Conservation (phyloP, 1,139 yeast species). For the Scheffersomyces cryptocercus region DNA sequence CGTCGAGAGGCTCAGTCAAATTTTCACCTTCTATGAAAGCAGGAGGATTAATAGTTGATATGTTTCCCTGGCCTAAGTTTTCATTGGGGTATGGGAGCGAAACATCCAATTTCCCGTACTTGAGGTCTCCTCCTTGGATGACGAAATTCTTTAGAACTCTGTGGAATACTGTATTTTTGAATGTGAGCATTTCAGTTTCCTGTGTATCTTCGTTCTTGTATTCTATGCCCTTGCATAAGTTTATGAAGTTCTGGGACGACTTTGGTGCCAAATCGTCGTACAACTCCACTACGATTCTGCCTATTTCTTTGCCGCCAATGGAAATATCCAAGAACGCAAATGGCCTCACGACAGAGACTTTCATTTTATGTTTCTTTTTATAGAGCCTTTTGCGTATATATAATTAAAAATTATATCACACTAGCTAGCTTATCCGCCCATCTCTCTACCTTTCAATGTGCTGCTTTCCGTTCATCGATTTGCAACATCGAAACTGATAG, state of each 20-base stretch:
- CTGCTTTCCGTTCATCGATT: too few relatives aligned
- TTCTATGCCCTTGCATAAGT: constrained; percentile 40
- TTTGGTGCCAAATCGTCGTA: constrained; percentile 57
- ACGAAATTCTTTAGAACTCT: constrained; percentile 75
- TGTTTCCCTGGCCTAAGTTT: constrained; percentile 54
- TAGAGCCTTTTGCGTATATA: too few relatives aligned
- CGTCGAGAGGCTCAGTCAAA: constrained; percentile 41
- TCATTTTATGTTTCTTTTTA: constrained; percentile 20
- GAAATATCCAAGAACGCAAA: constrained; percentile 59
- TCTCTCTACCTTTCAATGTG: too few relatives aligned
- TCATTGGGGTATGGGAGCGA: constrained; percentile 30
- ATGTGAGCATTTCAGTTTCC: constrained; percentile 20
- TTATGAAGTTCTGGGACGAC: constrained; percentile 54
- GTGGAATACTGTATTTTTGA: constrained; percentile 56
- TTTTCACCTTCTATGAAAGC: constrained; percentile 65
- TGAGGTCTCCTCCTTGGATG: constrained; percentile 75
- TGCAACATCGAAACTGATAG: too few relatives aligned
- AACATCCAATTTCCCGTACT: constrained; percentile 29
- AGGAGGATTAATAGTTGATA: constrained; percentile 39
- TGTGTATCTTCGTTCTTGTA: constrained; percentile 4
- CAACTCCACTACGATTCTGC: constrained; percentile 68
- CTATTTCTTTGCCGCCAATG: constrained; percentile 47
- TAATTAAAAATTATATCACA: too few relatives aligned
- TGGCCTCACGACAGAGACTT: constrained; percentile 31
- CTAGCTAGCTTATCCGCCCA: too few relatives aligned